Percentiles rank a stretch among this genome's conserved stretches.
These are phyloP conservation scores for Lagenidium sp. DNA, from an alignment of 352 stramenopile species.

Conservation along the genomic window DNA sequence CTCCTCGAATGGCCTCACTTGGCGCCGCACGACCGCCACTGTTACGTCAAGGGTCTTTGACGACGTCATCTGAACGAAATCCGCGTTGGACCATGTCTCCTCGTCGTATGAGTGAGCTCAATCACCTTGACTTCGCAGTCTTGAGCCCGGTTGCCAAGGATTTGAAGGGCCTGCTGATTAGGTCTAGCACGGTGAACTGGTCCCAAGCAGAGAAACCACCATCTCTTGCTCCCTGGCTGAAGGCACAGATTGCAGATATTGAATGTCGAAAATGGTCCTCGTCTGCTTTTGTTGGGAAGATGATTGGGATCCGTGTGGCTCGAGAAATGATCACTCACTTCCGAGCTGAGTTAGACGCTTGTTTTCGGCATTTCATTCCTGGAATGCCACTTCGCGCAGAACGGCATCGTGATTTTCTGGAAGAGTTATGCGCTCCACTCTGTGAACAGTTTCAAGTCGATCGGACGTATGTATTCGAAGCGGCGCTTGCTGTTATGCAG, in stretches of 20 bases:
- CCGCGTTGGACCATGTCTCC: constrained; percentile 24
- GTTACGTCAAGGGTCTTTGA: constrained; percentile 4
- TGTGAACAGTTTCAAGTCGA: constrained; percentile 77
- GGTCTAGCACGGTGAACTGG: constrained; percentile 39
- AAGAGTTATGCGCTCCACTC: constrained; percentile 64
- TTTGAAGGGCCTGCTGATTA: constrained; percentile 16
- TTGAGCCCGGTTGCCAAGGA: constrained; percentile 11
- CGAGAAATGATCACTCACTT: constrained; percentile 83
- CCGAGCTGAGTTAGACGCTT: constrained; percentile 45
- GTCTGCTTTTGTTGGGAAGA: constrained; percentile 81
- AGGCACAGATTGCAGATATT: constrained; percentile 78
- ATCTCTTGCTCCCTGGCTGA: constrained; percentile 47
- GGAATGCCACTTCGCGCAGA: constrained; percentile 14
- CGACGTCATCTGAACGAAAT: too few relatives aligned
- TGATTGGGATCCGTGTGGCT: constrained; percentile 77
- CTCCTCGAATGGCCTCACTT: constrained; percentile 12
- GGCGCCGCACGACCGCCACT: not conserved
- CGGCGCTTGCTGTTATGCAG: constrained; percentile 67
- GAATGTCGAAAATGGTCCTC: constrained; percentile 80
- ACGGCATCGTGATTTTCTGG: constrained; percentile 52
- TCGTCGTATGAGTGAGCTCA: constrained; percentile 52
- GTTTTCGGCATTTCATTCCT: constrained; percentile 20
- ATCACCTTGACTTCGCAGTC: constrained; percentile 16
- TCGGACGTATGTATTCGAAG: constrained; percentile 69
- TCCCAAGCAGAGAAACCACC: constrained; percentile 29